Percentiles rank a stretch among this genome's conserved stretches.
Conservation (phyloP, 345 rosid genomes). For the Arabidopsis thaliana region TAIR10.1 NC_003074.8:21520001-21520500, state of each 20-base stretch:
- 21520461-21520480: neutral
- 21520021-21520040: slow-evolving; percentile 37
- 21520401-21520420: slow-evolving; percentile 31
- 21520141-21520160: slow-evolving; percentile 41
- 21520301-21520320: slow-evolving; percentile 46
- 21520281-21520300: slow-evolving; percentile 53
- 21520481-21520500: neutral
- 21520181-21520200: slow-evolving; percentile 32
- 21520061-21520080: slow-evolving; percentile 5
- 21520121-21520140: slow-evolving; percentile 28
- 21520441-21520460: slow-evolving; percentile 15
- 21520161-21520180: slow-evolving; percentile 9
- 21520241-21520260: neutral
- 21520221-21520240: neutral
- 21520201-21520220: neutral
- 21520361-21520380: slow-evolving; percentile 51
- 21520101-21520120: neutral
- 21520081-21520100: slow-evolving; percentile 17
- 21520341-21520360: slow-evolving; percentile 64
- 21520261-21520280: neutral
- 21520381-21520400: slow-evolving; percentile 24
- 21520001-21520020: slow-evolving; percentile 40
- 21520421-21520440: slow-evolving; percentile 39
- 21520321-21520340: slow-evolving; percentile 60
- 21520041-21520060: slow-evolving; percentile 39